Evolutionary conservation across 805 yeast species (phyloP), one percentile per base, ranked within the genome.

Genomic region (Trichomonascus vanleenenianus): DNA sequence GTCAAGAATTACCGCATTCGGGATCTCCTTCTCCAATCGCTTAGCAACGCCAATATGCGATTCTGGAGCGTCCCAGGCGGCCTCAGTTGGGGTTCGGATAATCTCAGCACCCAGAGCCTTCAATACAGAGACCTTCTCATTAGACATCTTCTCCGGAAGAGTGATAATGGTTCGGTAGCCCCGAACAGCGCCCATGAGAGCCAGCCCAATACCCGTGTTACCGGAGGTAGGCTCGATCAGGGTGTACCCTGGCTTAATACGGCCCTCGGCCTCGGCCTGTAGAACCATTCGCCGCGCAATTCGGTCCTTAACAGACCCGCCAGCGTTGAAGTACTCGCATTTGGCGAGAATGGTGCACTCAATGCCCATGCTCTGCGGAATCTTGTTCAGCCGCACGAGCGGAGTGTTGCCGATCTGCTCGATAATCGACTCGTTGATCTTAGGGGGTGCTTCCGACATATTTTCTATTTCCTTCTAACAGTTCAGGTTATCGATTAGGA

Each of bases 61-160:
- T 64, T 86, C 95, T 38, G 95, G 95, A 40, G 94, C 76, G 58
- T 85, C 95, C 86, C 88, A 85, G 2, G 95, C 94, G 38, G 95
- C 95, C 60, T 83, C 94, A 25, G 89, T 85, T 43, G 95, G 95
- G 10, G 95, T 85, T 71, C 95, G 78, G 54, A 85, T 81, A 61
- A 85, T 85, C 64, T 85, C 95, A 30, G 95, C 95, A 48, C 95
- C 95, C 49, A 85, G 72, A 4, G 94, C 95, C 65, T 85, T 85
- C 63, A 85, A 74, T 4, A 86, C 95, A 41, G 89, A 78, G 27
- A 85, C 95, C 62, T 85, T 85, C 61, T 85, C 95, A 64, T 85
- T 85, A 37, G 91, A 83, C 95, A 85, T 85, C 69, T 85, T 85
- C 70, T 85, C 95, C 14, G 95, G 95, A 54, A 85, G 73, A 3